Base-by-base conservation (phyloP, 2,329 filamentous ascomycete species). In the Pseudogymnoascus sp. region DNA sequence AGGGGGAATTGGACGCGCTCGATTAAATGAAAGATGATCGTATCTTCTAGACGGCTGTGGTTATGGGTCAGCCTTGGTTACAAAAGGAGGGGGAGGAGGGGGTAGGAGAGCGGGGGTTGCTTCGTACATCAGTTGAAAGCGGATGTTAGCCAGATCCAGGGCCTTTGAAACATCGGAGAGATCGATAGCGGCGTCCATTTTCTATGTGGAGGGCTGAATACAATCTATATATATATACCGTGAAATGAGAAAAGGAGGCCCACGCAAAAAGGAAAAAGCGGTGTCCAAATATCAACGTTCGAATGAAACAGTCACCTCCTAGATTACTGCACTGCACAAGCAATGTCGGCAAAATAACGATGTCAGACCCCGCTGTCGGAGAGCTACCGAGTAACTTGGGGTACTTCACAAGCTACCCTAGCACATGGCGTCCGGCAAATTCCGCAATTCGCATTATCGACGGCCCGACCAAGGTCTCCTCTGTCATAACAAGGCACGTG, bases 1-100 rank as follows among this genome's bases (percentile, higher is more conserved):
- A 95, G 82, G 3, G 93, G 91, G 75, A 97, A 99, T 74, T 99
- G 94, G n/a, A 93, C 93, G 39, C 94, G 88, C 77, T 99, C 94
- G 71, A 97, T 97, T 38, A 99, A 81, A 76, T 96, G 89, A 76
- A 96, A 97, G 67, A 90, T 96, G 72, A 99, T 97, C 64, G 93
- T 97, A 73, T 99, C 94, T 78, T 99, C 94, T 16, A 97, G 83
- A 18, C 94, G 94, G 71, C 94, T 99, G 70, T 58, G 37, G 18
- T 63, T 36, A 50, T 16, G 54, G 57, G 54, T 57, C 63, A 61
- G 61, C 25, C 33, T 33, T 33, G 25, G 28, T 54, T 12, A 11
- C 25, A 4, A 62, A 47, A 14, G 6, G 18, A 47, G 16, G 7
- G 18, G n/a, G n/a, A n/a, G n/a, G n/a, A n/a, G n/a, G n/a, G n/a